A percentile compares a stretch with the other conserved stretches of the same genome.
Evolutionary conservation across 78 protist genomes (phyloP).

Genomic region (Tieghemostelium lacteum): DNA sequence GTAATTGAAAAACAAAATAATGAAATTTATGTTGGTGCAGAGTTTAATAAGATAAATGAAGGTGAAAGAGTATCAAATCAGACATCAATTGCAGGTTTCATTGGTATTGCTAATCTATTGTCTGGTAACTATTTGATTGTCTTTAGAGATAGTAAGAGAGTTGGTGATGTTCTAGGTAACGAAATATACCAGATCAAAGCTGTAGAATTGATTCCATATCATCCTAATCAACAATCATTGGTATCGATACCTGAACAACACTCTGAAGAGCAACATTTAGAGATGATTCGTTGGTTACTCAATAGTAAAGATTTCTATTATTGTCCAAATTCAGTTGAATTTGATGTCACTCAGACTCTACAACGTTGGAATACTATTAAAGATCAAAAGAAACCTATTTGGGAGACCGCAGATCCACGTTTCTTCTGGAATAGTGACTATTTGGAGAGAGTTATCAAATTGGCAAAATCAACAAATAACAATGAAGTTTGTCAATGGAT

Average conservation of each 20-base stretch:
- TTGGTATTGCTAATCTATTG: constrained; percentile 27
- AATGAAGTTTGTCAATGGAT: no score
- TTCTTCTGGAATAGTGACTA: constrained; percentile 70
- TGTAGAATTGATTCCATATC: constrained; percentile 20
- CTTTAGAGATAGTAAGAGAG: background rate
- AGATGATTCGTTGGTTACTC: constrained; percentile 44
- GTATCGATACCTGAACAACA: constrained; percentile 54
- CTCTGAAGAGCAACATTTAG: constrained; percentile 44
- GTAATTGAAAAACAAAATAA: background rate
- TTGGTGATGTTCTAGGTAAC: background rate
- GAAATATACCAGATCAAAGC: constrained; percentile 18
- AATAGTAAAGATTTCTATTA: constrained; percentile 53
- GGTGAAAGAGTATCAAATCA: background rate
- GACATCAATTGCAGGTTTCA: background rate
- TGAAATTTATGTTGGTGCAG: background rate
- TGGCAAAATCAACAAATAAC: background rate
- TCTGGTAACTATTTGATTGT: constrained; percentile 71
- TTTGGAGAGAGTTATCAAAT: background rate
- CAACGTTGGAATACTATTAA: constrained; percentile 53
- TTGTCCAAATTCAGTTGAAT: constrained; percentile 64
- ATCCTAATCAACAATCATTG: constrained; percentile 54
- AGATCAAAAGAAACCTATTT: background rate
- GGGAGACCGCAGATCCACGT: constrained; percentile 37
- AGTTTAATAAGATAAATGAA: background rate
- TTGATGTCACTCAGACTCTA: constrained; percentile 71